Percentiles rank a stretch among this genome's conserved stretches.
Evolutionary conservation across 768 basidiomycete genomes (phyloP).

Genomic region (Royoungia palumana): DNA sequence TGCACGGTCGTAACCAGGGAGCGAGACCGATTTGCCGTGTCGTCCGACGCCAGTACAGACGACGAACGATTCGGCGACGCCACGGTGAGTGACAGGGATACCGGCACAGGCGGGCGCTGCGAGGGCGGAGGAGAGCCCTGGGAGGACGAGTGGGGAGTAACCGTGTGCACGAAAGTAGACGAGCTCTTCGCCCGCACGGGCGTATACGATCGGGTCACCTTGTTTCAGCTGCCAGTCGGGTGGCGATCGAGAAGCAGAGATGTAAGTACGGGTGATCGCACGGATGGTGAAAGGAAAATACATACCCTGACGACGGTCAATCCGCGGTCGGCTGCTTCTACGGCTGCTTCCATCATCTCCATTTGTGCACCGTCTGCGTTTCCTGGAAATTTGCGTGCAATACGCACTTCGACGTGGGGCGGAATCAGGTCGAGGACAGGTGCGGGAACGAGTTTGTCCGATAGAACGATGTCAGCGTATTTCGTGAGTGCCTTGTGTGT

Average conservation of each 20-base stretch:
- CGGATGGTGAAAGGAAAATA: constrained; percentile 1
- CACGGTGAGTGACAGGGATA: constrained; percentile 94
- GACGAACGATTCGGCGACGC: constrained; percentile 84
- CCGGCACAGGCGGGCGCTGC: constrained; percentile 87
- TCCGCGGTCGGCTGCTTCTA: constrained; percentile 77
- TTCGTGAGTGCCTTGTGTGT: constrained; percentile 77
- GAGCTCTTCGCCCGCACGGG: constrained; percentile 91
- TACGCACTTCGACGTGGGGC: constrained; percentile 63
- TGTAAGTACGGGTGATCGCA: background rate
- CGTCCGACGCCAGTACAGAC: constrained; percentile 95
- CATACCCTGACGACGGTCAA: constrained; percentile 83
- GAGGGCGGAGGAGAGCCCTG: constrained; percentile 86
- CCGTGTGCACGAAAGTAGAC: constrained; percentile 87
- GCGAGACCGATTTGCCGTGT: constrained; percentile 70
- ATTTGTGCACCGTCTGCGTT: constrained; percentile 93
- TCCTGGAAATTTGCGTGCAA: constrained; percentile 96
- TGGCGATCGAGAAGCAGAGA: background rate
- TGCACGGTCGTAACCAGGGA: constrained; percentile 85
- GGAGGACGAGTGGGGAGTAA: constrained; percentile 79
- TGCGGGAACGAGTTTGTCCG: constrained; percentile 94
- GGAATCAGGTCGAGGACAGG: constrained; percentile 87
- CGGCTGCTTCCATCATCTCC: constrained; percentile 91
- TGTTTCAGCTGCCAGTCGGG: constrained; percentile 82
- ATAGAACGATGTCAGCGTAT: constrained; percentile 82
- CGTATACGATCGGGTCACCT: constrained; percentile 95